phyloP scores from a whole-genome alignment of 2,329 filamentous ascomycete genomes.

The Bipolaris gigantea region DNA sequence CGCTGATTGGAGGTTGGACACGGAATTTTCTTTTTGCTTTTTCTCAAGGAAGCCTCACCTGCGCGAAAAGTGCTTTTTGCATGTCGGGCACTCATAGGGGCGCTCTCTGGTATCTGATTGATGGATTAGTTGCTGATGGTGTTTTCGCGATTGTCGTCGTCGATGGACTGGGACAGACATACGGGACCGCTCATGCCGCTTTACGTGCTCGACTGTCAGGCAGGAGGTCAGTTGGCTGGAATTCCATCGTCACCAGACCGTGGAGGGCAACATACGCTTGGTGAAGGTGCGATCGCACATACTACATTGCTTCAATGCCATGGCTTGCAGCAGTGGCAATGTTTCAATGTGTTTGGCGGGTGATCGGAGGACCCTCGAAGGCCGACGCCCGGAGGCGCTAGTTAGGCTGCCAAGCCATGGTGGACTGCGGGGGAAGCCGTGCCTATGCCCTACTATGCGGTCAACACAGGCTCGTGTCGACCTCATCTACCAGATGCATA shows the following conservation, averaged over 20 bases:
- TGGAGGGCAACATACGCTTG: constrained; percentile 38
- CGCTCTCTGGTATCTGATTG: constrained; percentile 56
- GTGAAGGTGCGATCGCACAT: constrained; percentile 58
- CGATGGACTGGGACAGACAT: constrained; percentile 26
- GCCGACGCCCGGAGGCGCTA: constrained; percentile 18
- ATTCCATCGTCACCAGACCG: neutral
- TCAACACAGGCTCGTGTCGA: constrained; percentile 30
- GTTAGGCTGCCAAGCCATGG: constrained; percentile 23
- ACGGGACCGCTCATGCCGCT: constrained; percentile 60
- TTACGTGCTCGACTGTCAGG: constrained; percentile 51
- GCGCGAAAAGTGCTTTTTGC: constrained; percentile 58
- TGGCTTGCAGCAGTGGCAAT: constrained; percentile 17
- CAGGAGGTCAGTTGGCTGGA: constrained; percentile 9
- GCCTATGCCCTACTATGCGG: constrained; percentile 18
- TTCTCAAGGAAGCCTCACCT: constrained; percentile 45
- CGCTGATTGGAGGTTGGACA: constrained; percentile 41
- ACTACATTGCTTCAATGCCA: constrained; percentile 47
- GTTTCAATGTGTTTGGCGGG: constrained; percentile 13
- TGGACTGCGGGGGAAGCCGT: constrained; percentile 32
- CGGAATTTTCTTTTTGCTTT: constrained; percentile 10
- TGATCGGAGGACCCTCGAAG: constrained; percentile 20
- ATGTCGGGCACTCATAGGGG: constrained; percentile 57
- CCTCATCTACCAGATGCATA: constrained; percentile 35
- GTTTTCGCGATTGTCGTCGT: neutral
- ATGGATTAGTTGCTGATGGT: no score